These are phyloP conservation scores for Pseudisothecium myosuroides DNA, from an alignment of 225 moss, liverwort and hornwort species.

Conservation along the genomic window DNA sequence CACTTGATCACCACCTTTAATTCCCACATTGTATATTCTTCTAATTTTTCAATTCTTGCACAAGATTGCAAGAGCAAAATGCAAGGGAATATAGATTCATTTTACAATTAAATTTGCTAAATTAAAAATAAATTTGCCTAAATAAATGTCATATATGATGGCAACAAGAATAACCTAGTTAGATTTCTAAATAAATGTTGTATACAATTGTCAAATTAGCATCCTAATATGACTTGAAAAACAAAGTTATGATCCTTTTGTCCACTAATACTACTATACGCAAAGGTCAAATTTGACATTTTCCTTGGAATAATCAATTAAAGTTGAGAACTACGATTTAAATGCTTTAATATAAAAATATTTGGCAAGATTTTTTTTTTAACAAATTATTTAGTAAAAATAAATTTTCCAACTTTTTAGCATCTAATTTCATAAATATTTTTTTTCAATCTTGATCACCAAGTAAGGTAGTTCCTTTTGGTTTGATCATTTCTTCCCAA, in stretches of 20 bases:
- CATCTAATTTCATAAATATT: neutral
- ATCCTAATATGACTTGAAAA: neutral
- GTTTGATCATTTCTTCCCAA: neutral
- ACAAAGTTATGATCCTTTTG: neutral
- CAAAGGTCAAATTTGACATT: neutral
- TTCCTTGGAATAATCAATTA: neutral
- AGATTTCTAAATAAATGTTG: neutral
- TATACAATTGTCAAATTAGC: neutral
- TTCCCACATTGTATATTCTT: neutral
- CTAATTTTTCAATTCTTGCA: neutral
- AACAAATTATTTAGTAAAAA: neutral
- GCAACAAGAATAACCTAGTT: accelerated
- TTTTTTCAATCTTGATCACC: neutral
- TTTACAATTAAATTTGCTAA: neutral
- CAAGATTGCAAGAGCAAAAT: neutral
- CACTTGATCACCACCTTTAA: neutral
- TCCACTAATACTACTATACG: neutral
- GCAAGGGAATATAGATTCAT: accelerated
- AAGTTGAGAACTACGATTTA: neutral
- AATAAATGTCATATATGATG: neutral
- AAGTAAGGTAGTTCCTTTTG: accelerated
- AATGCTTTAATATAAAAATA: neutral
- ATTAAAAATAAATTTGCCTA: neutral
- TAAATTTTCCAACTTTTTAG: neutral
- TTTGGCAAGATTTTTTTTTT: neutral